Percentiles rank a stretch among this genome's conserved stretches.
Conservation (phyloP, 164 flowering plant species). For the Magnolia sinica region DNA sequence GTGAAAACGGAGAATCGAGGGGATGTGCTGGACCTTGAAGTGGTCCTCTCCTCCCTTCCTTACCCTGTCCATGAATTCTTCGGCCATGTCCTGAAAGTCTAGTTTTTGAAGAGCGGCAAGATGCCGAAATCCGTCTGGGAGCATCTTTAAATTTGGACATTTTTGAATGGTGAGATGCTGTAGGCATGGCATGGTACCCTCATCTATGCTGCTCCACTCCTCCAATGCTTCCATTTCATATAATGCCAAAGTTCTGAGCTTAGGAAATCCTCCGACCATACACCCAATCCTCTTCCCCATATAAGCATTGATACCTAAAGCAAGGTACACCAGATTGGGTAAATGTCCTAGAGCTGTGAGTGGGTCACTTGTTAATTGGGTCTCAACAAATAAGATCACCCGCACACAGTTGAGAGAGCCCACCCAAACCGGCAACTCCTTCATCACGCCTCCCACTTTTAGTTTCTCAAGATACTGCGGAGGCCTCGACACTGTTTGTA, state of each 20-base stretch:
- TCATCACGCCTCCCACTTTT: background rate
- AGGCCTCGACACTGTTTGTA: slow-evolving; percentile 17
- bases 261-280: background rate
- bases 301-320: too few species aligned
- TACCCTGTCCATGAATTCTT: background rate
- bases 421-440: background rate
- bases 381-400: background rate
- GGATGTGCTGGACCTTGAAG: background rate
- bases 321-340: background rate
- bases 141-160: background rate
- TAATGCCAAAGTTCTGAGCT: too few species aligned
- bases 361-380: background rate
- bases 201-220: background rate
- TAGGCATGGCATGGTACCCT: background rate
- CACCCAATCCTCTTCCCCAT: background rate
- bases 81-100: background rate
- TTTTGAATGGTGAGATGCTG: background rate
- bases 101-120: background rate
- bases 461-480: background rate
- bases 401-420: background rate
- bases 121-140: background rate
- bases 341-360: background rate
- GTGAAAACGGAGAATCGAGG: too few species aligned
- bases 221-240: background rate
- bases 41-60: background rate